Evolutionary conservation across 805 yeast species (phyloP), one percentile per base, ranked within the genome.

Genomic region (Saccharomyces jurei): DNA sequence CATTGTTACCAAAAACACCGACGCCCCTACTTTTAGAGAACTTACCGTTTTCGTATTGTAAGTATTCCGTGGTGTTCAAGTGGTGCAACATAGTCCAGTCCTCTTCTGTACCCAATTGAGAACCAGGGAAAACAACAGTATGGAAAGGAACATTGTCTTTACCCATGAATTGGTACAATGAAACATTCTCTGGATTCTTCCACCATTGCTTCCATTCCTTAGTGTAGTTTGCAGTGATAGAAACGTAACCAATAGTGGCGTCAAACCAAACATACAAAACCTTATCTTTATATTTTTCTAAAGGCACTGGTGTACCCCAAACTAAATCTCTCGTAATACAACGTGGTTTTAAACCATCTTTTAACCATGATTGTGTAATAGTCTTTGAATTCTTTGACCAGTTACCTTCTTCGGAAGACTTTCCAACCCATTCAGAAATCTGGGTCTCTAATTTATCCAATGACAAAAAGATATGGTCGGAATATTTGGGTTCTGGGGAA

Each of bases 81-180:
- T 91, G 96, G 66, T 89, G 88, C 62, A 91, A 78, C 81, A 82
- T 84, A 56, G 97, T 90, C 98, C 98, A 94, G 50, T 77, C 66
- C 54, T 92, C 92, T 21, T 79, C 73, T 17, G 99, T 91, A 71
- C 98, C 99, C 48, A 94, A 74, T 73, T 84, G 86, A 28, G 96
- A 75, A 47, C 95, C 84, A 56, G 99, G 99, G 89, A 92, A 94
- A 54, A 94, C 96, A 54, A 94, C 99, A 1, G 97, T 87, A 70
- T 94, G 99, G 89, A 94, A 94, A 31, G 98, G 97, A 65, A 91
- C 97, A 68, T 94, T 94, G 73, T 94, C 99, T 72, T 94, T 94
- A 73, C 99, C 99, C 99, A 94, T 94, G 72, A 94, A 94, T 77
- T 94, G 99, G 71, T 88, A 89, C 61, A 94, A 77, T 60, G 87